These are phyloP conservation scores for Climacium dendroides DNA, from an alignment of 225 moss, liverwort and hornwort species.

Conservation along the genomic window DNA sequence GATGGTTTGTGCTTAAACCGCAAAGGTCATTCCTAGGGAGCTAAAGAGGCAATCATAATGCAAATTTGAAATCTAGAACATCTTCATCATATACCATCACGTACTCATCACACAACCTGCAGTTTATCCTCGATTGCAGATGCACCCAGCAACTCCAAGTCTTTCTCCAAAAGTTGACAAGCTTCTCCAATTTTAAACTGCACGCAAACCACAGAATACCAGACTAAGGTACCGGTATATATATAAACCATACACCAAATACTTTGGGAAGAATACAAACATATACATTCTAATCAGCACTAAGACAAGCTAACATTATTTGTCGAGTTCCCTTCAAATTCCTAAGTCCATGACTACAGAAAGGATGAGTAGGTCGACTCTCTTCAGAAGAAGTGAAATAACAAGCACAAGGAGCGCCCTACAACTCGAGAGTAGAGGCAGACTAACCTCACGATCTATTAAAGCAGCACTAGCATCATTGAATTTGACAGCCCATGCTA, in stretches of 20 bases:
- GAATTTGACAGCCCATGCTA: conserved; percentile 54
- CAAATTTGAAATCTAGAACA: background rate
- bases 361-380: background rate
- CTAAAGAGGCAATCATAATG: background rate
- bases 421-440: background rate
- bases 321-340: background rate
- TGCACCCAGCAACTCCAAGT: conserved; percentile 77
- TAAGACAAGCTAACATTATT: background rate
- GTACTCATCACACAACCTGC: conserved; percentile 37
- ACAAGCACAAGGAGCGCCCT: background rate
- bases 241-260: background rate
- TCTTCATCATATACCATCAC: background rate
- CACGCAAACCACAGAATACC: background rate
- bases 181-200: conserved; percentile 78
- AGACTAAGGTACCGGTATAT: background rate
- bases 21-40: background rate
- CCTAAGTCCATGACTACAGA: background rate
- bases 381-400: background rate
- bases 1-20: background rate
- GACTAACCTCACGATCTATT: conserved; percentile 66
- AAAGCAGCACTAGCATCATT: conserved; percentile 73
- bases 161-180: conserved; percentile 68
- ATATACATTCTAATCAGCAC: background rate
- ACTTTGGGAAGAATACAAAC: background rate
- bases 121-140: conserved; percentile 99